Evolutionary conservation across 73 alveolate genomes (phyloP).

Genomic region (Stentor roeselii): DNA sequence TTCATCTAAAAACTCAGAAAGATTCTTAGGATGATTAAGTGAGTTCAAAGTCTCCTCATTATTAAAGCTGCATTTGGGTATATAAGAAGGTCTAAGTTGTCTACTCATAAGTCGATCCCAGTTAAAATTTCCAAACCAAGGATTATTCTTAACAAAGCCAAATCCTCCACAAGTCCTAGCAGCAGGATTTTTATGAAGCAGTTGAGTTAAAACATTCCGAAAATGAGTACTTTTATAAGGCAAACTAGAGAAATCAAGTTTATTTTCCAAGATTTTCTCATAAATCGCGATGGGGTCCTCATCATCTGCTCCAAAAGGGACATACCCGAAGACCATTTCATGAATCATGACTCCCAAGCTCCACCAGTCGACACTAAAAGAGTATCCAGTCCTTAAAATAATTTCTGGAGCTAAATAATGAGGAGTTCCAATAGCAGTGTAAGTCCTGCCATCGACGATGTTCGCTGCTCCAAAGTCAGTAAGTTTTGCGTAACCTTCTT

Average conservation of each 20-base stretch:
- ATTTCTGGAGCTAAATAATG: slow-evolving; percentile 67
- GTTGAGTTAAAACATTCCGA: not conserved
- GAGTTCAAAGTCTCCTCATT: not conserved
- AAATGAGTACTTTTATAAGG: not conserved
- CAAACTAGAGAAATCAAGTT: slow-evolving; percentile 35
- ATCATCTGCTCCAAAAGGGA: slow-evolving; percentile 48
- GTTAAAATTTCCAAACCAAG: slow-evolving; percentile 8
- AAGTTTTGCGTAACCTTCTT: slow-evolving; percentile 41
- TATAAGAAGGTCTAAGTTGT: not conserved
- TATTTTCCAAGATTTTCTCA: slow-evolving; percentile 39
- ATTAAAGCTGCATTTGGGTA: not conserved
- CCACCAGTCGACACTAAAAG: slow-evolving; percentile 24
- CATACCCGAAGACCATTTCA: slow-evolving; percentile 15
- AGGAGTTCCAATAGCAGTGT: slow-evolving; percentile 50
- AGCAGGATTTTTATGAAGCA: slow-evolving; percentile 14
- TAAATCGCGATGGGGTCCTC: slow-evolving; percentile 55
- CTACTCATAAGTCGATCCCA: slow-evolving; percentile 8
- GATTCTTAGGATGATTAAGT: not conserved
- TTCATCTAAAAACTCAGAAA: not conserved
- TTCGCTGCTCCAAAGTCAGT: slow-evolving; percentile 57
- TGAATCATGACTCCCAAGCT: slow-evolving; percentile 15
- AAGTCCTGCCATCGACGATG: slow-evolving; percentile 45
- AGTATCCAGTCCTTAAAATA: slow-evolving; percentile 25
- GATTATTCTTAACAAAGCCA: not conserved
- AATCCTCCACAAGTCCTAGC: slow-evolving; percentile 20